Base-by-base conservation (phyloP, 1,139 yeast genomes). In the Zygotorulaspora mrakii region DNA sequence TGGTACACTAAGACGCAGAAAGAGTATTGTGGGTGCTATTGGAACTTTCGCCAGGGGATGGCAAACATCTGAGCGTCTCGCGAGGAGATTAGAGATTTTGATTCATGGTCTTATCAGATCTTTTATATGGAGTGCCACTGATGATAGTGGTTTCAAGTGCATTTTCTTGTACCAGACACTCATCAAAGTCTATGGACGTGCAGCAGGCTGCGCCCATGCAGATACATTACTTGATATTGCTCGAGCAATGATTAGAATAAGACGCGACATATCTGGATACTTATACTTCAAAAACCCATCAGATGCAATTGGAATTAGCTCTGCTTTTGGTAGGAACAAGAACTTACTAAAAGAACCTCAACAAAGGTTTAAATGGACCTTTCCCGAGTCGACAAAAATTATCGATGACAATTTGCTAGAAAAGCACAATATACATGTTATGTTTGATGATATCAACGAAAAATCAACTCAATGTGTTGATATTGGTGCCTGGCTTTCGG, bases 261-360 rank as follows among this genome's bases (percentile, higher is more conserved):
- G 94, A 38, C 69, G 67, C 1, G 74, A 82, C 1, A 54, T 65
- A 3, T 72, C 70, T 24, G 69, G 69, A 10, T 62, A 60, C 23
- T 59, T 82, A 1, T 77, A 69, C 51, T 63, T 82, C 31, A 66
- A 77, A 0, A 66, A 70, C 10, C 84, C 86, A 3, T 62, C 64
- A 1, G 86, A 82, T 53, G 76, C 81, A 70, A 82, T 77, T 37
- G 88, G 87, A 0, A 62, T 82, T 20, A 74, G 87, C 2, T 73
- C 79, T 3, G 73, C 79, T 0, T 69, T 82, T 43, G 71, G 73
- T 6, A 66, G 87, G 49, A 73, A 76, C 47, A 60, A 62, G 13
- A 59, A 57, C 12, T 54, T 55, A 17, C 52, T 56, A 21, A 40
- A 48, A 3, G 48, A 54, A 3, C 64, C 56, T 13, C 30, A 21